A percentile compares a stretch with the other conserved stretches of the same genome.
phyloP scores from a whole-genome alignment of 2,329 filamentous ascomycete genomes.

The Boeremia exigua region DNA sequence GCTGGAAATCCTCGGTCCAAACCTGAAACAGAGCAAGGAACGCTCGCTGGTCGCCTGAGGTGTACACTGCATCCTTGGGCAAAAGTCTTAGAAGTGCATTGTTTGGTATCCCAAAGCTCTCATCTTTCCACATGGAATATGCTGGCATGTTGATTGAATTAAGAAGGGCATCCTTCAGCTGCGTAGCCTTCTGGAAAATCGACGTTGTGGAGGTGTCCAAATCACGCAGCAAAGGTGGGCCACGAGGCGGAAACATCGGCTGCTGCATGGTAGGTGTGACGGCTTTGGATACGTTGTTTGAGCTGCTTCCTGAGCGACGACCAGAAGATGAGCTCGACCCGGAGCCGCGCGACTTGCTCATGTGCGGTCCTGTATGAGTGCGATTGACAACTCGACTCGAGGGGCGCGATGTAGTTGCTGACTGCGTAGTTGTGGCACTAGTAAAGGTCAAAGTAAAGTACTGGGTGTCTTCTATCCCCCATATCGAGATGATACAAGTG shows the following conservation, averaged over 20 bases:
- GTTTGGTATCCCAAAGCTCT: conserved; percentile 76
- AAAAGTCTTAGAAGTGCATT: conserved; percentile 60
- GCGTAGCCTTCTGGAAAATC: conserved; percentile 72
- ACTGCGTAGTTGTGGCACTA: conserved; percentile 51
- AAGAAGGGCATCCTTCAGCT: conserved; percentile 78
- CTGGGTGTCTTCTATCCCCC: conserved; percentile 70
- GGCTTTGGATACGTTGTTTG: conserved; percentile 47
- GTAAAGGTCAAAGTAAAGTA: conserved; percentile 81
- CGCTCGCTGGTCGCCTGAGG: conserved; percentile 52
- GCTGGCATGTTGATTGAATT: conserved; percentile 78
- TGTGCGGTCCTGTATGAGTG: conserved; percentile 42
- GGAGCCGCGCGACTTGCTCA: conserved; percentile 44
- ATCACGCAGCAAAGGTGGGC: conserved; percentile 62
- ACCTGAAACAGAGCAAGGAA: conserved; percentile 66
- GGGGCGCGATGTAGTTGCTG: conserved; percentile 21
- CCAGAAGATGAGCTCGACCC: conserved; percentile 51
- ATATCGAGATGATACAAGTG: conserved; percentile 79
- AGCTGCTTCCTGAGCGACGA: conserved; percentile 38
- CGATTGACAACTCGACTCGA: conserved; percentile 53
- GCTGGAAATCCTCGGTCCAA: conserved; percentile 71
- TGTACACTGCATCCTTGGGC: conserved; percentile 47
- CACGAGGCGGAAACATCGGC: conserved; percentile 70
- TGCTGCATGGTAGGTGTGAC: conserved; percentile 63
- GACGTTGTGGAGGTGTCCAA: conserved; percentile 66
- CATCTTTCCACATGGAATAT: conserved; percentile 79